Evolutionary conservation across 306 rosid genomes (phyloP).

Genomic region (Abrus pulchellus): DNA sequence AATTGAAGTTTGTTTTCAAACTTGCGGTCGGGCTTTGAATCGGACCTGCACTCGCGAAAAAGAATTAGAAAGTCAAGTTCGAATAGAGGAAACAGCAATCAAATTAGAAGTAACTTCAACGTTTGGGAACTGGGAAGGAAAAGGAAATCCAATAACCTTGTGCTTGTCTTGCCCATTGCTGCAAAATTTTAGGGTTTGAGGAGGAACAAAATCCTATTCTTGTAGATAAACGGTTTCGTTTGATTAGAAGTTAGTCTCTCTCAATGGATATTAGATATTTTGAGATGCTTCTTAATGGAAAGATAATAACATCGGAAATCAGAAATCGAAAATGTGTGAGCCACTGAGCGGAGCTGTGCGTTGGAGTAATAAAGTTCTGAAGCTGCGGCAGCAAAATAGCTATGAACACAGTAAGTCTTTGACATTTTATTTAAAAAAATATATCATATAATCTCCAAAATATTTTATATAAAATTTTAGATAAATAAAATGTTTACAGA

Average conservation of each 20-base stretch:
- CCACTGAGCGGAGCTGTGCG: too few relatives aligned
- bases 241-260: not conserved
- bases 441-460: too few relatives aligned
- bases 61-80: not conserved
- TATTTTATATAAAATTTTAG: too few relatives aligned
- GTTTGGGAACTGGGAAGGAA: too few relatives aligned
- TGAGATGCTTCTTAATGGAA: too few relatives aligned
- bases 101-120: not conserved
- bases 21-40: slow-evolving; percentile 50
- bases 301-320: too few relatives aligned
- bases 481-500: too few relatives aligned
- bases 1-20: slow-evolving; percentile 58
- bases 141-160: slow-evolving; percentile 14
- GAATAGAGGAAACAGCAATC: not conserved
- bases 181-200: slow-evolving; percentile 2
- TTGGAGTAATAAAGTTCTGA: not conserved
- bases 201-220: not conserved
- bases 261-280: too few relatives aligned
- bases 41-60: slow-evolving; percentile 42
- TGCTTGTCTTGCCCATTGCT: slow-evolving; percentile 58
- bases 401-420: too few relatives aligned
- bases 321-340: too few relatives aligned
- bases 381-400: not conserved
- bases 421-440: too few relatives aligned
- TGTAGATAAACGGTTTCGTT: not conserved